A percentile compares a stretch with the other conserved stretches of the same genome.
These are phyloP conservation scores for Leptodontidium sp. DNA, from an alignment of 2,329 filamentous ascomycete genomes.

Conservation along the genomic window DNA sequence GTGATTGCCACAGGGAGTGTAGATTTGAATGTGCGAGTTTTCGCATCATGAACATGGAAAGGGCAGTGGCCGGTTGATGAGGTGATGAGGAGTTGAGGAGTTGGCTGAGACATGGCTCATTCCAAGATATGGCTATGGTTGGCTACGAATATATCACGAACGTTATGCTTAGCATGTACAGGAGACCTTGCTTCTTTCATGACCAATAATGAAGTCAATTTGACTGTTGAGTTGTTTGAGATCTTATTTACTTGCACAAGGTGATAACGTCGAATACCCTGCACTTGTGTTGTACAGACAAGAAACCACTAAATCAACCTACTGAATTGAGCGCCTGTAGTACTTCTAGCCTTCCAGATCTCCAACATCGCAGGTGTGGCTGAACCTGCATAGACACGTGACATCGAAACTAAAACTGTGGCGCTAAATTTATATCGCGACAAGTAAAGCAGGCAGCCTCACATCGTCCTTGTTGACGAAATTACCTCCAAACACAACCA, in stretches of 20 bases:
- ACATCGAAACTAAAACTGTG: background rate
- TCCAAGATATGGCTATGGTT: constrained; percentile 31
- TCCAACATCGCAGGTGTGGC: background rate
- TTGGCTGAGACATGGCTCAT: constrained; percentile 32
- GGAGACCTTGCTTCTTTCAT: constrained; percentile 27
- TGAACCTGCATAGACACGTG: constrained; percentile 9
- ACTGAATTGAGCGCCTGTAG: too few species aligned
- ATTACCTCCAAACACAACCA: constrained; percentile 21
- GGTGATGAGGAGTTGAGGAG: constrained; percentile 40
- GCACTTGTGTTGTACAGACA: background rate
- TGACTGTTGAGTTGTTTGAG: background rate
- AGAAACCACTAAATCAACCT: background rate
- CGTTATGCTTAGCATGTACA: constrained; percentile 44
- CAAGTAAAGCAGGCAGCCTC: background rate
- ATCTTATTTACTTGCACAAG: too few species aligned
- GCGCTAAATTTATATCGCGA: constrained; percentile 2
- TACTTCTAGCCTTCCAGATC: too few species aligned
- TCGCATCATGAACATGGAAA: constrained; percentile 59
- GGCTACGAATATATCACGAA: constrained; percentile 43
- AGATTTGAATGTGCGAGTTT: constrained; percentile 80
- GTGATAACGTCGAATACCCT: too few species aligned
- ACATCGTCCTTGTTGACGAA: background rate
- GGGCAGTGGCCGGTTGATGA: constrained; percentile 25
- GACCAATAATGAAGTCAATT: constrained; percentile 25
- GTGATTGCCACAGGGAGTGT: constrained; percentile 89